Base-by-base conservation (phyloP, 805 yeast genomes). In the Saturnispora diversa region DNA sequence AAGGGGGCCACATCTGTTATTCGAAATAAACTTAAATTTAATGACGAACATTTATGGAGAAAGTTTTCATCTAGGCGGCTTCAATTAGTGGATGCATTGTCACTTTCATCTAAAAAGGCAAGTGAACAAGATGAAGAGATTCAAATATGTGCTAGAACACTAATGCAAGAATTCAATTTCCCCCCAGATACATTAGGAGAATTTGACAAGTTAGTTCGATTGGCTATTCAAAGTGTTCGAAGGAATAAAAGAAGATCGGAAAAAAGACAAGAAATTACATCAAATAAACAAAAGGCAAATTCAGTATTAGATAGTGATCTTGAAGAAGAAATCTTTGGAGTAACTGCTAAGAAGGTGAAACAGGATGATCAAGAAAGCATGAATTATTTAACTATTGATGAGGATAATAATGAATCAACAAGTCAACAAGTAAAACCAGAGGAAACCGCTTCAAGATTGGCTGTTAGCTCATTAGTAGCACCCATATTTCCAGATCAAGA, bases 221-320 rank as follows among this genome's bases (percentile, higher is more conserved):
- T 95, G 8, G 97, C 96, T 1, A 80, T 90, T 21, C 98, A 90
- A 60, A 80, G 94, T 38, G 97, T 84, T 2, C 66, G 97, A 46
- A 68, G 98, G 49, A 90, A 90, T 58, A 70, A 95, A 44, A 84
- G 81, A 54, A 61, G 95, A 48, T 73, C 76, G 6, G 65, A 66
- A 45, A 71, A 69, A 50, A 55, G 63, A 37, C 41, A 51, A 8
- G 62, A 60, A 2, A 52, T 50, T 28, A 54, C 50, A 35, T n/a
- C 15, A 11, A 22, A 20, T 13, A 39, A 39, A 15, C 27, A 19
- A 16, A 39, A 20, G 22, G 28, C 21, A 6, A 25, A 37, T n/a
- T 16, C 33, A 7, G 26, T 12, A 21, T 17, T 22, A 13, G 33
- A 16, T 22, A 10, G 15, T 12, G 33, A 29, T 7, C 40, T 5